A percentile compares a stretch with the other conserved stretches of the same genome.
These are phyloP conservation scores for Emmonsia crescens DNA, from an alignment of 2,329 filamentous ascomycete genomes.

Conservation along the genomic window DNA sequence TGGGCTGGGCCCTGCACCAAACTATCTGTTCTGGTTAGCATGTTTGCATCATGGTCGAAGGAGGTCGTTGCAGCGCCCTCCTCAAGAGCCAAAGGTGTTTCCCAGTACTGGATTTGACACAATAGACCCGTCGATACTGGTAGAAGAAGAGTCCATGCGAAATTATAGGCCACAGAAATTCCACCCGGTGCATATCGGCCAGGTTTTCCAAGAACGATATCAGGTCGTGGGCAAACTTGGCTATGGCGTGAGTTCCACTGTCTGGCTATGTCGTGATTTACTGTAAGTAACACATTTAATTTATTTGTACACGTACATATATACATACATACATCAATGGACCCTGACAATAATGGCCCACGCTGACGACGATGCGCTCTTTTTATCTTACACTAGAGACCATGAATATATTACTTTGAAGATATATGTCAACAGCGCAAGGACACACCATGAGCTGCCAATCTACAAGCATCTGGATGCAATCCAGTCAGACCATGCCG, in stretches of 20 bases:
- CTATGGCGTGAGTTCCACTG: conserved; percentile 16
- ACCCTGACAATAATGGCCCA: too few relatives aligned
- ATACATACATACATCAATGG: conserved; percentile 20
- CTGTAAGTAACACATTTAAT: conserved; percentile 4
- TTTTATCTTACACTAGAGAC: not conserved
- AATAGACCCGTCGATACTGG: not conserved
- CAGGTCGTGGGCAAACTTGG: conserved; percentile 17
- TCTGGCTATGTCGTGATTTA: conserved; percentile 16
- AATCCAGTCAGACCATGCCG: conserved; percentile 11
- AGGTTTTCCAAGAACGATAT: conserved; percentile 12
- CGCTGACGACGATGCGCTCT: too few relatives aligned
- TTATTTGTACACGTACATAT: conserved; percentile 5
- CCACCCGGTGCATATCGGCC: conserved; percentile 8
- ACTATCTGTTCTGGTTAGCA: not conserved
- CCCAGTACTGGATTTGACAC: conserved; percentile 4
- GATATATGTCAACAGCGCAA: conserved; percentile 1
- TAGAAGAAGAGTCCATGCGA: conserved; percentile 12
- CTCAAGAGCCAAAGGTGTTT: not conserved
- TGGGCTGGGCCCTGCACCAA: too few relatives aligned
- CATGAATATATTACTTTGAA: not conserved
- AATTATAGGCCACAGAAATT: conserved; percentile 9
- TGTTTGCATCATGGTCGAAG: not conserved
- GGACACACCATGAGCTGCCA: conserved; percentile 9
- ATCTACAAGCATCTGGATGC: conserved; percentile 15
- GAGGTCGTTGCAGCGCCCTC: not conserved